A percentile compares a stretch with the other conserved stretches of the same genome.
Conservation (phyloP, 2,329 filamentous ascomycete species). For the Ceratocystis destructans region DNA sequence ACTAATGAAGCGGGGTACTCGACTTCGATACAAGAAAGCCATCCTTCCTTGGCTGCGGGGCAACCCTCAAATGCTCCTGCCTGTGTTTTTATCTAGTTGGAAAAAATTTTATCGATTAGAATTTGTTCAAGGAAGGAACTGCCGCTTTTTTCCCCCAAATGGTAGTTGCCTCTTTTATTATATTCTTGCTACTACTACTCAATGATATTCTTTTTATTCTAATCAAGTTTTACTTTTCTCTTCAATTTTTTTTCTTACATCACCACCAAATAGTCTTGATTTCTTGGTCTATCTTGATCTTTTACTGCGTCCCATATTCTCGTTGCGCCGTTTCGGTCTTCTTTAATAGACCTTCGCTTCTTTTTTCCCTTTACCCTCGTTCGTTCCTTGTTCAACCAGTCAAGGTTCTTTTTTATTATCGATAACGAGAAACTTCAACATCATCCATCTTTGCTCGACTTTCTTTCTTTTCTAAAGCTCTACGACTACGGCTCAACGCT, state of each 20-base stretch:
- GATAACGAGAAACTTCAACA: not conserved
- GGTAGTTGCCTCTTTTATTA: not conserved
- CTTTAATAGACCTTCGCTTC: not conserved
- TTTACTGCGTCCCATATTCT: not conserved
- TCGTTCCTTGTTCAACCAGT: too few relatives aligned
- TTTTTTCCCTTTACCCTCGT: not conserved
- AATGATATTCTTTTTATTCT: slow-evolving; percentile 2
- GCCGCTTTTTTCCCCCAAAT: not conserved
- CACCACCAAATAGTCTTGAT: not conserved
- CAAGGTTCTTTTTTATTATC: not conserved
- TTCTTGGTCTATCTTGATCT: not conserved
- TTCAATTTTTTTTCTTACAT: slow-evolving; percentile 7
- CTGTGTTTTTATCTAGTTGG: not conserved
- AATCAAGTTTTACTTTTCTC: not conserved
- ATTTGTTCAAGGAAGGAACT: not conserved
- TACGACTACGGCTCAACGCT: not conserved
- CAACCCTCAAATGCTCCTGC: not conserved
- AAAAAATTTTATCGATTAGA: slow-evolving; percentile 9
- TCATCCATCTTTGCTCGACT: not conserved
- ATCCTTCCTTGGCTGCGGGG: not conserved
- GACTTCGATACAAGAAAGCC: not conserved
- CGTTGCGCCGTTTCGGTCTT: not conserved
- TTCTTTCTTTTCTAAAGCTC: not conserved
- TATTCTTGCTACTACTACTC: not conserved
- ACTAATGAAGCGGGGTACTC: not conserved